These are phyloP conservation scores for Calycina marina DNA, from an alignment of 2,329 filamentous ascomycete species.

Conservation along the genomic window DNA sequence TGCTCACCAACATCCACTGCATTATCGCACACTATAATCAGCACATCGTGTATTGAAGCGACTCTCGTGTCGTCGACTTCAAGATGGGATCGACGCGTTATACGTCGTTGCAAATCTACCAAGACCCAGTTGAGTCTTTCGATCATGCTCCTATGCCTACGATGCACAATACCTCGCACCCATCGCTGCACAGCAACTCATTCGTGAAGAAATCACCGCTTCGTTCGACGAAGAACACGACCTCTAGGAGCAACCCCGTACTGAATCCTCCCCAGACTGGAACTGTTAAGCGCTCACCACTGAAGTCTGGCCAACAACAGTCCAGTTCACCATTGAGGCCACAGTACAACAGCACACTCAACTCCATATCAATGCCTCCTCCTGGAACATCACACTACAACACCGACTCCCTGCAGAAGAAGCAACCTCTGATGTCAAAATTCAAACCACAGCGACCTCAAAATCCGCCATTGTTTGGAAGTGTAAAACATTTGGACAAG, in stretches of 20 bases:
- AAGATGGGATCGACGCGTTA: slow-evolving; percentile 39
- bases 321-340: slow-evolving; percentile 45
- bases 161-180: slow-evolving; percentile 13
- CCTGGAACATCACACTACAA: slow-evolving; percentile 37
- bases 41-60: slow-evolving; percentile 10
- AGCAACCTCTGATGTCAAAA: slow-evolving; percentile 40
- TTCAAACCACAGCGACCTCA: slow-evolving; percentile 43
- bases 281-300: slow-evolving; percentile 48
- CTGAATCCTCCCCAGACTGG: slow-evolving; percentile 44
- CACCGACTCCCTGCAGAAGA: slow-evolving; percentile 59
- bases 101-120: slow-evolving; percentile 38
- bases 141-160: slow-evolving; percentile 23
- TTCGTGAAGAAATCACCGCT: slow-evolving; percentile 24
- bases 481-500: slow-evolving; percentile 30
- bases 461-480: slow-evolving; percentile 27
- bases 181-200: no score
- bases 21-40: slow-evolving; percentile 44
- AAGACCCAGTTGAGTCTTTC: slow-evolving; percentile 34
- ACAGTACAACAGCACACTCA: slow-evolving; percentile 49
- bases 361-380: slow-evolving; percentile 52
- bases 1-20: neutral
- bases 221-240: slow-evolving; percentile 24
- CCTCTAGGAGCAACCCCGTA: slow-evolving; percentile 44
- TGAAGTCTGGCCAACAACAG: slow-evolving; percentile 42
- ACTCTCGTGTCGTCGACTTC: slow-evolving; percentile 15